phyloP scores from a whole-genome alignment of 1,284 basidiomycete species.

The Ganoderma boninense region DNA sequence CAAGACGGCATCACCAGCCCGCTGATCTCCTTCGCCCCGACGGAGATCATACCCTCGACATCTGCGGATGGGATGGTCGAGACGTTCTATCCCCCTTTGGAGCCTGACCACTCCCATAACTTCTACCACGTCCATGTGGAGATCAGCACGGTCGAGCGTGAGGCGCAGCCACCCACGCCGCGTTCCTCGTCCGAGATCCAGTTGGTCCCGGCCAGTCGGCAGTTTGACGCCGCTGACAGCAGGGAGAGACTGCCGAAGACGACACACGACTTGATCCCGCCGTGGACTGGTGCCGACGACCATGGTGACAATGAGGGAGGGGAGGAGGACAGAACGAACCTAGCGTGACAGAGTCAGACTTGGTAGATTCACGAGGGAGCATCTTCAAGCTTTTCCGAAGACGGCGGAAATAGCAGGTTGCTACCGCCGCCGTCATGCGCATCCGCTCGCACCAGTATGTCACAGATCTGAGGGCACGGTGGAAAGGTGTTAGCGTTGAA shows the following conservation, averaged over 20 bases:
- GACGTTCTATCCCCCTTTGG: background rate
- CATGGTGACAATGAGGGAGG: background rate
- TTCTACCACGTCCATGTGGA: background rate
- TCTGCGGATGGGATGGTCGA: background rate
- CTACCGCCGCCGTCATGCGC: too few relatives aligned
- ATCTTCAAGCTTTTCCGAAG: background rate
- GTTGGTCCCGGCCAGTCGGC: background rate
- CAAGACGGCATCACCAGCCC: background rate
- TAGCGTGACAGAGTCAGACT: background rate
- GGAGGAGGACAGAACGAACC: background rate
- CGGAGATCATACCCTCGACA: background rate
- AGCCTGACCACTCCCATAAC: background rate
- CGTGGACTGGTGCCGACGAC: background rate
- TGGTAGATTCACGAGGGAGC: background rate
- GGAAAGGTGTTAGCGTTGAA: too few relatives aligned
- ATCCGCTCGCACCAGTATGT: too few relatives aligned
- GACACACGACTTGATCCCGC: background rate
- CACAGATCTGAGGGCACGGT: too few relatives aligned
- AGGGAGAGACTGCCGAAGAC: background rate
- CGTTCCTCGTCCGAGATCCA: background rate
- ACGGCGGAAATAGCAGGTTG: background rate
- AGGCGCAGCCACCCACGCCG: background rate
- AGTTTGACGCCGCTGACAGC: background rate
- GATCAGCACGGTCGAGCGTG: background rate
- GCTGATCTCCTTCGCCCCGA: background rate